A percentile compares a stretch with the other conserved stretches of the same genome.
These are phyloP conservation scores for Fusarium palustre DNA, from an alignment of 2,329 filamentous ascomycete species.

Conservation along the genomic window DNA sequence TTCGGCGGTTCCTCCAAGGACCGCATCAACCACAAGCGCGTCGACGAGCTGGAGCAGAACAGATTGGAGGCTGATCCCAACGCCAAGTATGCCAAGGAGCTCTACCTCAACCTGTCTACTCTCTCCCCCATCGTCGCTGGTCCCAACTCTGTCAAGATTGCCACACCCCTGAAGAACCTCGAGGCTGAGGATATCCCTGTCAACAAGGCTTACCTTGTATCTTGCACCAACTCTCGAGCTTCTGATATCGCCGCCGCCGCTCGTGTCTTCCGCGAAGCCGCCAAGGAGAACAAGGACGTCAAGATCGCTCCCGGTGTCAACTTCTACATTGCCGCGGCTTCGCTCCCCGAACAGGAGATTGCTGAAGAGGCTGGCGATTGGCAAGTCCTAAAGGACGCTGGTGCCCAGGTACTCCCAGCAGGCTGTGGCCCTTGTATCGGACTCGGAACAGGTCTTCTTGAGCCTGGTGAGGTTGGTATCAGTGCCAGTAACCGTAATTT, in stretches of 20 bases:
- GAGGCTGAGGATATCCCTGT: slow-evolving; percentile 79
- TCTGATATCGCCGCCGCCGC: slow-evolving; percentile 87
- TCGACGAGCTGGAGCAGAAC: slow-evolving; percentile 79
- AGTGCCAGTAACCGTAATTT: slow-evolving; percentile 60
- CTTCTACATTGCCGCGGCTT: slow-evolving; percentile 92
- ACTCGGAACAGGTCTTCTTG: slow-evolving; percentile 80
- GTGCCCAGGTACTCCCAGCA: slow-evolving; percentile 76
- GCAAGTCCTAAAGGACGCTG: slow-evolving; percentile 83
- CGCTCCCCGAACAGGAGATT: slow-evolving; percentile 77
- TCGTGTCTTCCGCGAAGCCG: slow-evolving; percentile 81
- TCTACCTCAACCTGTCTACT: slow-evolving; percentile 85
- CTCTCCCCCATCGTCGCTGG: slow-evolving; percentile 87
- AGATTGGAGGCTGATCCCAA: slow-evolving; percentile 77
- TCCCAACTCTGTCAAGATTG: slow-evolving; percentile 90
- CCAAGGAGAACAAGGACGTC: slow-evolving; percentile 70
- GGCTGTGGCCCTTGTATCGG: slow-evolving; percentile 91
- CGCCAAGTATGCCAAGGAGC: slow-evolving; percentile 83
- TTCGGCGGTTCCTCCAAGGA: slow-evolving; percentile 61
- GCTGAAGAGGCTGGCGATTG: slow-evolving; percentile 88
- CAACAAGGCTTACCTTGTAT: slow-evolving; percentile 87
- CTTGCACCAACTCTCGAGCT: slow-evolving; percentile 86
- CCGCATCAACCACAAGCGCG: slow-evolving; percentile 76
- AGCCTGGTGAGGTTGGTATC: slow-evolving; percentile 89
- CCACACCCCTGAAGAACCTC: slow-evolving; percentile 80
- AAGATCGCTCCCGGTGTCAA: slow-evolving; percentile 81